These are phyloP conservation scores for Paracoccidioides brasiliensis DNA, from an alignment of 2,329 filamentous ascomycete species.

Conservation along the genomic window DNA sequence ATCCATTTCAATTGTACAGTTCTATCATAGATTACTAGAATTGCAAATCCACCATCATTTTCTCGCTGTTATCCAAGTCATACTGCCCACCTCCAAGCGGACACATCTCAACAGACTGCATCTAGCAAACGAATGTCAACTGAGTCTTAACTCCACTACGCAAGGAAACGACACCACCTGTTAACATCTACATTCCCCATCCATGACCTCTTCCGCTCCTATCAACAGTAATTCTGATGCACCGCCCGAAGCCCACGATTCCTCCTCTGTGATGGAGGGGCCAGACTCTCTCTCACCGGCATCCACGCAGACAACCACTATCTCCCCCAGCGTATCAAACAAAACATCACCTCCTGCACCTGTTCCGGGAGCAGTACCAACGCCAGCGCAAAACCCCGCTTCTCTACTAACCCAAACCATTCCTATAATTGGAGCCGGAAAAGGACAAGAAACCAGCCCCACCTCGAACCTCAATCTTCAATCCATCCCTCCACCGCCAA, in stretches of 20 bases:
- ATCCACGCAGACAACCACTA: neutral
- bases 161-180: neutral
- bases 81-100: neutral
- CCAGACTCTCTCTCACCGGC: neutral
- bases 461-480: neutral
- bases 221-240: neutral
- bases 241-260: neutral
- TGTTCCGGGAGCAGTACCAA: slow-evolving; percentile 21
- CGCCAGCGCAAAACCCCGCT: slow-evolving; percentile 16
- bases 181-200: neutral
- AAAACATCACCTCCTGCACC: slow-evolving; percentile 17
- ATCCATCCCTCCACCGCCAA: slow-evolving; percentile 2
- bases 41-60: neutral
- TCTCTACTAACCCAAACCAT: neutral
- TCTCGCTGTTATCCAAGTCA: neutral
- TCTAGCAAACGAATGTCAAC: neutral
- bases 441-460: neutral
- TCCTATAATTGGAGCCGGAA: neutral
- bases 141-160: neutral
- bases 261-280: neutral
- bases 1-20: too few species aligned
- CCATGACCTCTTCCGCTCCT: neutral
- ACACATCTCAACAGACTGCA: neutral
- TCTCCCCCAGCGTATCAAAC: slow-evolving; percentile 9
- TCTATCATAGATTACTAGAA: too few species aligned